Conservation (phyloP, 225 moss, liverwort and hornwort species). For the Asterella californica region DNA sequence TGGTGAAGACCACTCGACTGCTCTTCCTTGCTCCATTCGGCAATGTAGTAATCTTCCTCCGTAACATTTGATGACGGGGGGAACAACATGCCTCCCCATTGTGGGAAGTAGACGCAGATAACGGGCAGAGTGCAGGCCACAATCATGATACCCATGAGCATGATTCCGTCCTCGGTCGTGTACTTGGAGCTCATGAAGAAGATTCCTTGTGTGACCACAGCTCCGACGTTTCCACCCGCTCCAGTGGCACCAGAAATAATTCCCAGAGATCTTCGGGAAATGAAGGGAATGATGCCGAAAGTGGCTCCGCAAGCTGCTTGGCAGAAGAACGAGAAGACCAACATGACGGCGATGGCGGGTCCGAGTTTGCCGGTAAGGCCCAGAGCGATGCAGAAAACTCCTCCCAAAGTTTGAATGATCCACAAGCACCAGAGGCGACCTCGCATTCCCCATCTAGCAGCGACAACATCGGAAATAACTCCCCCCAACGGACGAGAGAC, state of each 20-base stretch:
- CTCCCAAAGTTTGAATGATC: conserved; percentile 50
- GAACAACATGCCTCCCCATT: too few species aligned
- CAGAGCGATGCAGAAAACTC: conserved; percentile 42
- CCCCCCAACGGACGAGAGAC: conserved; percentile 67
- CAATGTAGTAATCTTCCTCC: too few species aligned
- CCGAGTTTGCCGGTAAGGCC: conserved; percentile 30
- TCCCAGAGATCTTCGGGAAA: conserved; percentile 60
- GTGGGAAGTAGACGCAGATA: too few species aligned
- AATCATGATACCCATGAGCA: too few species aligned
- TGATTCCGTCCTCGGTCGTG: too few species aligned
- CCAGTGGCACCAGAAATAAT: conserved; percentile 60
- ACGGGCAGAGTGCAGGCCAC: too few species aligned
- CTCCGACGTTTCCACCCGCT: conserved; percentile 67
- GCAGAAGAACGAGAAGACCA: conserved; percentile 65
- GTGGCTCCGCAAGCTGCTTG: conserved; percentile 71
- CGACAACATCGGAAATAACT: conserved; percentile 44
- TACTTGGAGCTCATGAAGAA: conserved; percentile 51
- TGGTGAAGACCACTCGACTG: too few species aligned
- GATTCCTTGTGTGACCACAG: conserved; percentile 43
- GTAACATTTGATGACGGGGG: too few species aligned
- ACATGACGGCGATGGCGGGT: conserved; percentile 42
- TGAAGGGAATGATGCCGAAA: conserved; percentile 70
- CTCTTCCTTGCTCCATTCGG: too few species aligned
- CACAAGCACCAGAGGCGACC: conserved; percentile 66
- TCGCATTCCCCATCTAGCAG: conserved; percentile 51